A percentile compares a stretch with the other conserved stretches of the same genome.
Conservation (phyloP, 208 protist genomes). For the Leishmania amazonensis region DNA sequence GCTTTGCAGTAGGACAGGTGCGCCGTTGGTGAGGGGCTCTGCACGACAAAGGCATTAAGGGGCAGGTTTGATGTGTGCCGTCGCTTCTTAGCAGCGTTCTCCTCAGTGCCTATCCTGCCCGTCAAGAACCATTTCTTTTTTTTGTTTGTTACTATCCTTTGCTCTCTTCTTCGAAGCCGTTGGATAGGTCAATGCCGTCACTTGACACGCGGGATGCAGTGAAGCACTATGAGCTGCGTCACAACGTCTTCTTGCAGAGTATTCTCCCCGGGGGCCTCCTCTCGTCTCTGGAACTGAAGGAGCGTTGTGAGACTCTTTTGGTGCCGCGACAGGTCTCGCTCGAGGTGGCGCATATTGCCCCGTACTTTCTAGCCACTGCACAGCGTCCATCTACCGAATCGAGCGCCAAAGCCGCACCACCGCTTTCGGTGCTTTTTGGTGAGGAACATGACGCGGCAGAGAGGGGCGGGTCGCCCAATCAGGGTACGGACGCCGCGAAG, state of each 20-base stretch:
- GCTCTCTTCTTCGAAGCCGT: background rate
- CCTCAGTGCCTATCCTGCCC: background rate
- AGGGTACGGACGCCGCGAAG: too few species aligned
- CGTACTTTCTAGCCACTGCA: slow-evolving; percentile 29
- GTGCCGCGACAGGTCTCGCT: slow-evolving; percentile 55
- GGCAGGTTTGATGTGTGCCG: background rate
- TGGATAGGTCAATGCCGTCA: slow-evolving; percentile 16
- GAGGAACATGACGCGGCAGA: slow-evolving; percentile 2
- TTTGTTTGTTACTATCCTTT: too few species aligned
- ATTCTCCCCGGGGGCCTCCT: slow-evolving; percentile 56
- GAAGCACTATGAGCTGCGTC: slow-evolving; percentile 35
- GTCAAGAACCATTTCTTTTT: background rate
- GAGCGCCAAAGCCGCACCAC: background rate
- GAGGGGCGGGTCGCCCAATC: too few species aligned
- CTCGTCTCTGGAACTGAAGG: slow-evolving; percentile 15
- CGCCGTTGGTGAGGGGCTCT: background rate
- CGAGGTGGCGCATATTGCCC: slow-evolving; percentile 23
- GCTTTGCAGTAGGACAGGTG: background rate
- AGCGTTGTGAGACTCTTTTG: slow-evolving; percentile 55
- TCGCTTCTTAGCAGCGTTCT: background rate
- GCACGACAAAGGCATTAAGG: background rate
- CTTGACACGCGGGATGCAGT: slow-evolving; percentile 27
- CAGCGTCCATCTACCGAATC: background rate
- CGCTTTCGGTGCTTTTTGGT: slow-evolving; percentile 14
- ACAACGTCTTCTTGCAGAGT: slow-evolving; percentile 54